Conservation (phyloP, 805 yeast species). For the Yueomyces sp. region DNA sequence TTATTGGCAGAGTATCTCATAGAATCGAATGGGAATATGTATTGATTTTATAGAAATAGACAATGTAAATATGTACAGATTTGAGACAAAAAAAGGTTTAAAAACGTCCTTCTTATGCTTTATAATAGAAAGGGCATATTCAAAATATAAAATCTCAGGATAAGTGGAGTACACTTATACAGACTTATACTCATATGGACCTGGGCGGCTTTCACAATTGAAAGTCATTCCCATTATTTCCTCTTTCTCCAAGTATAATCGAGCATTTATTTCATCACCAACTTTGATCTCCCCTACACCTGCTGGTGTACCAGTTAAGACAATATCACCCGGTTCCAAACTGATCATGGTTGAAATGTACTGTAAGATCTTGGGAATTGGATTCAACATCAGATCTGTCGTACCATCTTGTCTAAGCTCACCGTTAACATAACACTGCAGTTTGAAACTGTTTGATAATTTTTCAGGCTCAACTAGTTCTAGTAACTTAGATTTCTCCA, state of each 20-base stretch:
- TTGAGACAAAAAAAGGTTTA: too few relatives aligned
- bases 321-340: slow-evolving; percentile 76
- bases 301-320: slow-evolving; percentile 93
- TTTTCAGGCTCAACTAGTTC: slow-evolving; percentile 34
- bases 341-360: slow-evolving; percentile 86
- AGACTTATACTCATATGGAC: slow-evolving; percentile 43
- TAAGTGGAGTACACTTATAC: slow-evolving; percentile 12
- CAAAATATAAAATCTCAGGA: background rate
- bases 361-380: slow-evolving; percentile 66
- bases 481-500: slow-evolving; percentile 50
- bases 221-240: slow-evolving; percentile 35
- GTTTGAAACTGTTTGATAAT: slow-evolving; percentile 27
- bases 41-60: background rate
- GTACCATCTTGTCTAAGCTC: slow-evolving; percentile 56
- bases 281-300: slow-evolving; percentile 82
- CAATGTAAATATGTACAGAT: background rate
- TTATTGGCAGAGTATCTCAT: too few relatives aligned
- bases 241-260: slow-evolving; percentile 41
- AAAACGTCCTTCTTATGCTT: too few relatives aligned
- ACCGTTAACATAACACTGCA: slow-evolving; percentile 46
- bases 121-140: too few relatives aligned
- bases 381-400: slow-evolving; percentile 77
- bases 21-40: too few relatives aligned
- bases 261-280: slow-evolving; percentile 67
- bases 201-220: slow-evolving; percentile 35